A percentile compares a stretch with the other conserved stretches of the same genome.
Evolutionary conservation across 2,329 filamentous ascomycete species (phyloP).

Genomic region (Fusarium sp.): DNA sequence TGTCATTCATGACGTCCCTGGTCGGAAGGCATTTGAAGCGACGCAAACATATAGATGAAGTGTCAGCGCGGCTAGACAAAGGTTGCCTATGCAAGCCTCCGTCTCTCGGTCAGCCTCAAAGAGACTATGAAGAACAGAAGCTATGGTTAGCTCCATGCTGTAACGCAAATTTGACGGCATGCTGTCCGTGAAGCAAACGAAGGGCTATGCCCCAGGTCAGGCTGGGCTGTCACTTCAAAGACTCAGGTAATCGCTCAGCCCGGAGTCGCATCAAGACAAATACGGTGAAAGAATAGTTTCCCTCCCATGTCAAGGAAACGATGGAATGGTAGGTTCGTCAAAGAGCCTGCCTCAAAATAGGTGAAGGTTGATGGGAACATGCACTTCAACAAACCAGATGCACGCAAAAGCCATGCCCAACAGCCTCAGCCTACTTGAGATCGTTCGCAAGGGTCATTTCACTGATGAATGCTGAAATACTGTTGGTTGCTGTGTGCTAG

Average conservation of each 20-base stretch:
- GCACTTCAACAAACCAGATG: not conserved
- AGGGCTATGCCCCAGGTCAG: not conserved
- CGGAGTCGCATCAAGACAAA: not conserved
- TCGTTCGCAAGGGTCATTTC: not conserved
- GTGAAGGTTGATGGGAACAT: not conserved
- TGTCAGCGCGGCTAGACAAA: not conserved
- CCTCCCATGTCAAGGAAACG: rapidly evolving
- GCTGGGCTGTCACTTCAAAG: not conserved
- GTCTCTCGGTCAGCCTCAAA: rapidly evolving
- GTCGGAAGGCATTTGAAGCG: slow-evolving; percentile 15
- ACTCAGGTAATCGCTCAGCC: no score
- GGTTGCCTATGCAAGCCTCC: rapidly evolving
- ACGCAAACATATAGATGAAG: not conserved
- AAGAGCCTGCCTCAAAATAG: not conserved
- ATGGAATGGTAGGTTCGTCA: not conserved
- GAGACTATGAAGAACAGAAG: not conserved
- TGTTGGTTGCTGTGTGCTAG: not conserved
- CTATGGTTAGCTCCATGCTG: not conserved
- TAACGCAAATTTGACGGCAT: no score
- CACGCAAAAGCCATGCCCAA: not conserved
- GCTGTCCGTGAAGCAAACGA: not conserved
- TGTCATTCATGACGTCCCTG: slow-evolving; percentile 38
- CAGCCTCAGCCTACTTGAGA: not conserved
- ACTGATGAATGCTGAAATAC: rapidly evolving
- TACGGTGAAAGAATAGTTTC: rapidly evolving